These are phyloP conservation scores for Claviceps humidiphila DNA, from an alignment of 2,329 filamentous ascomycete genomes.

Conservation along the genomic window DNA sequence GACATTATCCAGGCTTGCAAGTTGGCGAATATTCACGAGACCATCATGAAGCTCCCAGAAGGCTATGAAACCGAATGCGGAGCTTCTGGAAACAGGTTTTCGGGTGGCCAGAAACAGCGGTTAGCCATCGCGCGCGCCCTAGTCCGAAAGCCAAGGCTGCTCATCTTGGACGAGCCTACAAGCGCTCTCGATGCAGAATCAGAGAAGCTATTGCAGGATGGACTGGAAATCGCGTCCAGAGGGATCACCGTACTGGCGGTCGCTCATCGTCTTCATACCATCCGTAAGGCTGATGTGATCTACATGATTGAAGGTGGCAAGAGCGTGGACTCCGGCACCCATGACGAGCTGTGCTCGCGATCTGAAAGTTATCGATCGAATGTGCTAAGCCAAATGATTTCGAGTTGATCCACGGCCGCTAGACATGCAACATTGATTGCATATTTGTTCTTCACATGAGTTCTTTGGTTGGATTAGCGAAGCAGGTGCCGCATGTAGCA, in stretches of 20 bases:
- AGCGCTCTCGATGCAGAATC: slow-evolving; percentile 47
- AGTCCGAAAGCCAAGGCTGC: slow-evolving; percentile 46
- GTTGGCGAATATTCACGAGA: slow-evolving; percentile 50
- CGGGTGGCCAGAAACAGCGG: slow-evolving; percentile 58
- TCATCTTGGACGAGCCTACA: slow-evolving; percentile 38
- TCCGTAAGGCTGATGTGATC: slow-evolving; percentile 29
- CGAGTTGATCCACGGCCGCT: neutral
- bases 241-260: slow-evolving; percentile 29
- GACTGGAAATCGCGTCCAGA: slow-evolving; percentile 33
- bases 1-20: slow-evolving; percentile 50
- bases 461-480: neutral
- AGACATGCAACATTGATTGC: too few species aligned
- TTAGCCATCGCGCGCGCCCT: slow-evolving; percentile 57
- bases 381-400: slow-evolving; percentile 1
- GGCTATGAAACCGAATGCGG: slow-evolving; percentile 45
- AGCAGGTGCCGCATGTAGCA: neutral
- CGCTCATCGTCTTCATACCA: slow-evolving; percentile 30
- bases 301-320: slow-evolving; percentile 27
- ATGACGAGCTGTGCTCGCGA: neutral
- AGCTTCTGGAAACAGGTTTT: slow-evolving; percentile 50
- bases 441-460: neutral
- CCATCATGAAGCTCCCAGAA: slow-evolving; percentile 38
- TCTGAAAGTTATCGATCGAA: slow-evolving; percentile 1
- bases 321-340: slow-evolving; percentile 18
- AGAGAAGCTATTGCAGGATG: slow-evolving; percentile 41